Evolutionary conservation across 208 protist species (phyloP).

Genomic region (Trypanosoma brucei): DNA sequence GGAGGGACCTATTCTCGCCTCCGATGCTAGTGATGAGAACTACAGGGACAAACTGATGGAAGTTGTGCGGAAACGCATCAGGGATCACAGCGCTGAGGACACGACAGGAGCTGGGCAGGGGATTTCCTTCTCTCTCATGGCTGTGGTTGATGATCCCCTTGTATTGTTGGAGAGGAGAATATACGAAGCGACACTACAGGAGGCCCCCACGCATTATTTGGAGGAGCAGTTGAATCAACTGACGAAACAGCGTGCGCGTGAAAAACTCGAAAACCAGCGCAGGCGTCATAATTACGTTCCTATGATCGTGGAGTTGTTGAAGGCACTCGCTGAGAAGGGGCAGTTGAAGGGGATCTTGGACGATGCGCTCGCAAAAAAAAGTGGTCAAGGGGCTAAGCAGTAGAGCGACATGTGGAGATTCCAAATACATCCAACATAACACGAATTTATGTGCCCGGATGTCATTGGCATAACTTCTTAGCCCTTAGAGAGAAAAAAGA

Average conservation of each 20-base stretch:
- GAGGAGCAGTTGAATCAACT: constrained; percentile 58
- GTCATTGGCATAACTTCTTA: no score
- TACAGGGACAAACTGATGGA: constrained; percentile 62
- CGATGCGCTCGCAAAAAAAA: constrained; percentile 19
- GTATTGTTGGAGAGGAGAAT: constrained; percentile 65
- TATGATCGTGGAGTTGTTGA: constrained; percentile 92
- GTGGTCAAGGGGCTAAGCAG: background rate
- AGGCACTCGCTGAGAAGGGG: constrained; percentile 91
- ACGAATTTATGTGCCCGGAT: no score
- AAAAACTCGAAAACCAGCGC: constrained; percentile 90
- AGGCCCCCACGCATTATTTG: constrained; percentile 56
- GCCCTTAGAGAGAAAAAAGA: no score
- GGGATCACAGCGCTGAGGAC: constrained; percentile 50
- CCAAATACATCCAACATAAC: no score
- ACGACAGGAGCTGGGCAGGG: constrained; percentile 52
- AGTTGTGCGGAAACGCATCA: constrained; percentile 88
- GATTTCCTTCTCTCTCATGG: constrained; percentile 96
- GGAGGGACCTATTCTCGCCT: constrained; percentile 80
- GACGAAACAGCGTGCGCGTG: constrained; percentile 40
- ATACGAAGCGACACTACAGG: constrained; percentile 25
- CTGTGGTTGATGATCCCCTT: constrained; percentile 89
- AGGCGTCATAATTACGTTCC: constrained; percentile 97
- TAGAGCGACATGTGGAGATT: background rate
- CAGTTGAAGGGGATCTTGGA: constrained; percentile 74
- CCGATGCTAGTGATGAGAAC: constrained; percentile 58